These are phyloP conservation scores for Gossypium stocksii DNA, from an alignment of 345 rosid genomes.

Conservation along the genomic window DNA sequence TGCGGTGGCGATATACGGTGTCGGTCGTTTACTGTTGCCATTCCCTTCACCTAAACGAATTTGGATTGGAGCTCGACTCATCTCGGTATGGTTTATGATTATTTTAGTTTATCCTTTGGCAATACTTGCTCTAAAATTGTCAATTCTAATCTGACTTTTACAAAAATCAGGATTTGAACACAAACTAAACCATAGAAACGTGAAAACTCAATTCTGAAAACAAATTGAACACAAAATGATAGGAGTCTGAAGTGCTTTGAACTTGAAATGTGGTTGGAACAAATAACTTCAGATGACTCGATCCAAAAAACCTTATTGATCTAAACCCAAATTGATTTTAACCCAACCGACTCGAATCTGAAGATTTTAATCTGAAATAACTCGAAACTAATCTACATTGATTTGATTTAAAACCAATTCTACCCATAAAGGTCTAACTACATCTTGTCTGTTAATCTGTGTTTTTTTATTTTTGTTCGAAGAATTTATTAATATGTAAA, in stretches of 20 bases:
- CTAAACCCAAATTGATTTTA: background rate
- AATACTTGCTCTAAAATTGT: background rate
- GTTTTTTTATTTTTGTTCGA: background rate
- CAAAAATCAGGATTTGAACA: no score
- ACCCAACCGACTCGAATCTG: no score
- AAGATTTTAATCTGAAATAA: no score
- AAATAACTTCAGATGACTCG: no score
- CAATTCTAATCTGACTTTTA: no score
- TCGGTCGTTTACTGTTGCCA: constrained; percentile 37
- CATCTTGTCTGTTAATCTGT: background rate
- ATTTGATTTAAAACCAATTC: no score
- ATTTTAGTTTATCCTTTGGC: background rate
- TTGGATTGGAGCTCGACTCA: constrained; percentile 43
- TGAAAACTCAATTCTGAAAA: background rate
- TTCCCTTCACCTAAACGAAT: constrained; percentile 46
- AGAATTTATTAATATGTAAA: no score
- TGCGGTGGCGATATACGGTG: constrained; percentile 47
- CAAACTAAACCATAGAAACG: no score
- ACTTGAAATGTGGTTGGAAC: no score
- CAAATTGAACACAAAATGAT: background rate
- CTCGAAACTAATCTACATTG: background rate
- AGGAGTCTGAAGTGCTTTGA: no score
- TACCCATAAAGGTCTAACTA: no score
- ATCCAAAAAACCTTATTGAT: background rate
- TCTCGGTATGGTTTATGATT: constrained; percentile 18